These are phyloP conservation scores for Nothophoma quercina DNA, from an alignment of 2,329 filamentous ascomycete genomes.

Conservation along the genomic window DNA sequence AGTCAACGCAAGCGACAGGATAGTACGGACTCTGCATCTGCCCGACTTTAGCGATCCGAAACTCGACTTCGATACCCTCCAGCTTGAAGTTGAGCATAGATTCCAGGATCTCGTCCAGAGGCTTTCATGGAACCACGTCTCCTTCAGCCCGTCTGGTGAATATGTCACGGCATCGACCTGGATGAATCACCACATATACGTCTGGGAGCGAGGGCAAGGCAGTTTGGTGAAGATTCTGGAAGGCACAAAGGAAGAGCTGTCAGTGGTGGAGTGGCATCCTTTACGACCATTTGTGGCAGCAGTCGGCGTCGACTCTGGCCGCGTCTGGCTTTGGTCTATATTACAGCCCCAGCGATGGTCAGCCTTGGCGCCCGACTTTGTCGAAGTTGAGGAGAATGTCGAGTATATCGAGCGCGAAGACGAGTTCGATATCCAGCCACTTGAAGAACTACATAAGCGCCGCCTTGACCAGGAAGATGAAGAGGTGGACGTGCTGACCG, in stretches of 20 bases:
- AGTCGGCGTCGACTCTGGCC: constrained; percentile 89
- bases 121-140: constrained; percentile 95
- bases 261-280: constrained; percentile 94
- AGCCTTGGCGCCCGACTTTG: constrained; percentile 93
- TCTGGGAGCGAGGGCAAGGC: constrained; percentile 94
- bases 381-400: constrained; percentile 96
- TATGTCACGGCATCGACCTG: constrained; percentile 96
- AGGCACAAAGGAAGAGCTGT: constrained; percentile 94
- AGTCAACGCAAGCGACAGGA: constrained; percentile 91
- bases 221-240: constrained; percentile 97
- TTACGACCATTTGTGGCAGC: constrained; percentile 85
- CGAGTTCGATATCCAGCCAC: constrained; percentile 96
- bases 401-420: constrained; percentile 96
- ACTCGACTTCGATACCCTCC: constrained; percentile 83
- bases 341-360: constrained; percentile 97
- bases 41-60: constrained; percentile 72
- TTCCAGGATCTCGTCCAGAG: constrained; percentile 98
- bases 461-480: constrained; percentile 92
- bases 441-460: constrained; percentile 91
- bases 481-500: constrained; percentile 85
- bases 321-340: constrained; percentile 96
- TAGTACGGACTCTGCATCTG: constrained; percentile 90
- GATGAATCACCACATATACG: constrained; percentile 98
- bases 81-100: constrained; percentile 93
- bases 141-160: constrained; percentile 91